Base-by-base conservation (phyloP, 1,139 yeast genomes). In the Suhomyces atakaporum region DNA sequence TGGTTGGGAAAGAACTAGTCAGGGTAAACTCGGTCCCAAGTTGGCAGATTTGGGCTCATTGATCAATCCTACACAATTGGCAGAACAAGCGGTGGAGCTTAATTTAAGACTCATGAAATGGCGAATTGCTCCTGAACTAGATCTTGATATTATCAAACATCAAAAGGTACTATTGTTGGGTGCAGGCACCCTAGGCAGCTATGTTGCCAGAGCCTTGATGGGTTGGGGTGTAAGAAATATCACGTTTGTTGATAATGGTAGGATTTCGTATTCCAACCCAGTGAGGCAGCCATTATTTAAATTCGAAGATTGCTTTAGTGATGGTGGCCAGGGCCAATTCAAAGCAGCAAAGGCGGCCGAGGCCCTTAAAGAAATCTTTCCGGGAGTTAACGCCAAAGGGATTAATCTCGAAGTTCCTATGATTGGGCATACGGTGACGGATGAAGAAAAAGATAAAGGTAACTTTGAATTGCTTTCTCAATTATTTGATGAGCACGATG, bases 151-250 rank as follows among this genome's bases (percentile, higher is more conserved):
- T 1, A 67, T 92, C 16, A 77, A 78, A 44, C 43, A 62, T 10
- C 76, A 83, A 16, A 81, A 73, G 45, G 84, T 90, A 24, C 62
- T 92, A 29, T 65, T 92, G 12, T 69, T 92, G n/a, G 99, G 99
- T 0, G 87, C 98, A 0, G 99, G 99, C 4, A 94, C 99, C 2
- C 69, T 94, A 10, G 99, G 98, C 0, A 84, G 95, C 44, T 89
- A 90, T 54, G 94, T 92, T 7, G 77, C 95, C 0, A 68, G 99
- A 40, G 83, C 86, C 0, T 63, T 92, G 26, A 60, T 92, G 58
- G 97, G 95, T 0, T 92, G 98, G 98, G 98, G 98, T 2, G 90
- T 89, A 0, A 66, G 85, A 24, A 69, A 77, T 25, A 82, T 92
- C 19, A 84, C 97, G 0, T 81, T 92, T 62, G 94, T 92, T 2